A percentile compares a stretch with the other conserved stretches of the same genome.
These are phyloP conservation scores for Boletus smithii DNA, from an alignment of 1,284 basidiomycete species.

Conservation along the genomic window DNA sequence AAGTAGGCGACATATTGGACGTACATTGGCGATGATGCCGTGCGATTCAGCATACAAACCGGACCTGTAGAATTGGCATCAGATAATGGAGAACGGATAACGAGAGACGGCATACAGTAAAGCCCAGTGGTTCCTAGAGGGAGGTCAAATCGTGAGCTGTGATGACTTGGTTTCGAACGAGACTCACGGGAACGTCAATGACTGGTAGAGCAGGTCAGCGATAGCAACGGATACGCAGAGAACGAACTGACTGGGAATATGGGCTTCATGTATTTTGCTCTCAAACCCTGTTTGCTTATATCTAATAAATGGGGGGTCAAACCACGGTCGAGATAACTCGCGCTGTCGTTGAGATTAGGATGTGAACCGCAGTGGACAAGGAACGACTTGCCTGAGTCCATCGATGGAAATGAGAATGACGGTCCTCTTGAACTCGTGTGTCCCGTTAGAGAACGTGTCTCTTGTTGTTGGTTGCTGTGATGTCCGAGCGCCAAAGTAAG, in stretches of 20 bases:
- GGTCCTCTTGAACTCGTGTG: conserved; percentile 73
- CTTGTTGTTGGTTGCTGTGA: conserved; percentile 5
- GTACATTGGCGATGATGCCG: conserved; percentile 86
- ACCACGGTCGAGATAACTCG: conserved; percentile 79
- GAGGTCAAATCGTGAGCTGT: conserved; percentile 1
- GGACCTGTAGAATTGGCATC: conserved; percentile 52
- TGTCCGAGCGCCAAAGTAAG: conserved; percentile 9
- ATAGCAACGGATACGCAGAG: background rate
- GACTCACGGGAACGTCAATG: conserved; percentile 84
- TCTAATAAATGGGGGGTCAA: conserved; percentile 78
- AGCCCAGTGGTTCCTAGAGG: conserved; percentile 81
- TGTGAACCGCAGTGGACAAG: background rate
- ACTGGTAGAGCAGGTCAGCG: conserved; percentile 41
- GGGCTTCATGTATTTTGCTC: conserved; percentile 81
- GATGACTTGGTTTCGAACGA: background rate
- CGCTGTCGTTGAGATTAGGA: conserved; percentile 41
- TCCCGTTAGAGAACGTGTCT: conserved; percentile 57
- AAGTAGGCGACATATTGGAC: conserved; percentile 18
- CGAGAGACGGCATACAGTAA: conserved; percentile 52
- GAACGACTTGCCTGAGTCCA: conserved; percentile 61
- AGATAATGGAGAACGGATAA: background rate
- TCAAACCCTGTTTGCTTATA: conserved; percentile 75
- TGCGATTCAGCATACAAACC: conserved; percentile 85
- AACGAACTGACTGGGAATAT: conserved; percentile 71
- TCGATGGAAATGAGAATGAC: conserved; percentile 86